phyloP scores from a whole-genome alignment of 2,329 filamentous ascomycete genomes.

The Macrophomina phaseolina region DNA sequence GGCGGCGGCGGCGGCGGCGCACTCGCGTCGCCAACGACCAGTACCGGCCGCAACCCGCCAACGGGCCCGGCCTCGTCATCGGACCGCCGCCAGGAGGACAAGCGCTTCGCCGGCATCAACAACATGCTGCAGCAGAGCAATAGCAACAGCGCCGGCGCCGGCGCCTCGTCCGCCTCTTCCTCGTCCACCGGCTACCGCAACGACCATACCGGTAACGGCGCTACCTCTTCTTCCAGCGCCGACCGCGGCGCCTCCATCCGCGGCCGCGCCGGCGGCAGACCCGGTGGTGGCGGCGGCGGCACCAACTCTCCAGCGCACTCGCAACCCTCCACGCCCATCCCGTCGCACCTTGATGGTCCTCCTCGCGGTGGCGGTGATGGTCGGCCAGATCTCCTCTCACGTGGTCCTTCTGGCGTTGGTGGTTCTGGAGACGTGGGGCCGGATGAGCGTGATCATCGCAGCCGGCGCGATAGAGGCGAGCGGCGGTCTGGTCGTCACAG shows the following conservation, averaged over 20 bases:
- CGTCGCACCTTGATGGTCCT: slow-evolving; percentile 34
- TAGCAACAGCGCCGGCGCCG: too few species aligned
- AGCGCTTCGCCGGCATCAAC: slow-evolving; percentile 27
- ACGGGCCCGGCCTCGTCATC: slow-evolving; percentile 39
- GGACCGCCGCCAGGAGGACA: slow-evolving; percentile 26
- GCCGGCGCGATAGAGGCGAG: slow-evolving; percentile 19
- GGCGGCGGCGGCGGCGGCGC: neutral
- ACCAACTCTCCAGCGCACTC: slow-evolving; percentile 30
- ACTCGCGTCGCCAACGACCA: slow-evolving; percentile 32
- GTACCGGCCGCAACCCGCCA: slow-evolving; percentile 38
- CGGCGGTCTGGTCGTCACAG: slow-evolving; percentile 18
- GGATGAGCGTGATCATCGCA: slow-evolving; percentile 14
- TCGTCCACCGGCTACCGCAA: slow-evolving; percentile 24
- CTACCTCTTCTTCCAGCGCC: slow-evolving; percentile 8
- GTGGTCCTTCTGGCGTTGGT: neutral
- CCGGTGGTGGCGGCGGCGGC: slow-evolving; percentile 29
- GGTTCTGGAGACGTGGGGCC: neutral
- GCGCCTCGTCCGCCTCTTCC: too few species aligned
- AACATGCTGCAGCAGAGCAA: slow-evolving; percentile 25
- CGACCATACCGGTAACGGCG: slow-evolving; percentile 19
- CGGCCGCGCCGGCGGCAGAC: slow-evolving; percentile 30
- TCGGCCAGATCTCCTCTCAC: slow-evolving; percentile 16
- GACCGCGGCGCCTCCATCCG: slow-evolving; percentile 37
- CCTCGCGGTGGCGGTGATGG: slow-evolving; percentile 26
- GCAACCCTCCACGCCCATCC: slow-evolving; percentile 35